Evolutionary conservation across 108 stramenopile species (phyloP), one percentile per base, ranked within the genome.

Genomic region (Pseudonitzschia delicatissima): DNA sequence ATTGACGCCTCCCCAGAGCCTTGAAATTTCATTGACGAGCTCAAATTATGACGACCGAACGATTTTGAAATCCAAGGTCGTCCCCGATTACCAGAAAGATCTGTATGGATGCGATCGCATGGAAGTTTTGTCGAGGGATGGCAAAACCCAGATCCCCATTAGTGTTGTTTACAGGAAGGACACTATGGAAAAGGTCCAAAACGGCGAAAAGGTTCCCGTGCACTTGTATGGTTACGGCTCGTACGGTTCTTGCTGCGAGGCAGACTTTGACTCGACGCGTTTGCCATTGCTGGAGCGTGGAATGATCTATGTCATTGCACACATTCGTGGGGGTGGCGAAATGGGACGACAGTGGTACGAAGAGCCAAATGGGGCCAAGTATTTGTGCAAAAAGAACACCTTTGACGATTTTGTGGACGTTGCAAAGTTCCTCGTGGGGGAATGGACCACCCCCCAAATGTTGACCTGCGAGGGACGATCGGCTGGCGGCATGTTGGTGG

Each of bases 291-390:
- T 97, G 52, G 92, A 97, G 64, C 69, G 95, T 12, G 96, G 96
- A 15, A 73, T 97, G n/a, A 80, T 94, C 11, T 96, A 87, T 65
- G 95, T 67, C 0, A 82, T 96, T 20, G 96, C 96, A n/a, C 98
- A 98, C 68, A 79, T 98, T 50, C 77, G 98, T 12, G 98, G 98
- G 8, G 98, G 98, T n/a, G 97, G 96, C 28, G 98, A 98, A 74
- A 91, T 95, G 87, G 98, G 98, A 27, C 76, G 96, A 29, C 59
- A 74, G 44, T 98, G 98, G 98, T 98, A 98, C 57, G 93, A 96
- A 68, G 84, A 94, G 40, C 88, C 89, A 4, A 73, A 86, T 60
- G 84, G 90, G 29, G 96, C 85, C 26, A 98, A 97, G 72, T 94
- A 92, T 57, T 72, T 92, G 23, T 74, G 88, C 48, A 98, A 98